phyloP scores from a whole-genome alignment of 2,329 filamentous ascomycete genomes.

The Stenocarpella maydis region DNA sequence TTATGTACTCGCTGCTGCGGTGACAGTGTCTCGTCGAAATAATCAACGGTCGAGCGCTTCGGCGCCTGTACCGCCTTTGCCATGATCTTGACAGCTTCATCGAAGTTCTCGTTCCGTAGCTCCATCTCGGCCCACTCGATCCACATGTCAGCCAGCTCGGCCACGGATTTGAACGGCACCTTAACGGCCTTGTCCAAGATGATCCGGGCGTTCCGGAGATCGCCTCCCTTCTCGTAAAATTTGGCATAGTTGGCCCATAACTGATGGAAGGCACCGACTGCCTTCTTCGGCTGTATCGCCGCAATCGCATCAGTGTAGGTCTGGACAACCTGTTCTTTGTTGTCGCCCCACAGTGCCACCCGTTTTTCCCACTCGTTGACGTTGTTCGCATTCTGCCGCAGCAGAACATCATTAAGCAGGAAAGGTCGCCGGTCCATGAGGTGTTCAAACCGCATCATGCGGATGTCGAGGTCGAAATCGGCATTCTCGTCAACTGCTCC shows the following conservation, averaged over 20 bases:
- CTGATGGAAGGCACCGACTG: slow-evolving; percentile 90
- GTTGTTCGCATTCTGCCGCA: slow-evolving; percentile 96
- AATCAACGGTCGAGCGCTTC: slow-evolving; percentile 97
- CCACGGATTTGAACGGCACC: slow-evolving; percentile 97
- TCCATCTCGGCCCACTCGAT: slow-evolving; percentile 99
- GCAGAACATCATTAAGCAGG: slow-evolving; percentile 91
- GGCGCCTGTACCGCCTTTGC: slow-evolving; percentile 96
- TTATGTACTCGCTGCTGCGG: slow-evolving; percentile 98
- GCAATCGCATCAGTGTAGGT: slow-evolving; percentile 96
- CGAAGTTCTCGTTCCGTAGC: slow-evolving; percentile 93
- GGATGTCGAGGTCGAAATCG: slow-evolving; percentile 93
- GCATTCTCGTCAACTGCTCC: slow-evolving; percentile 81
- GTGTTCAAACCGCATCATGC: slow-evolving; percentile 98
- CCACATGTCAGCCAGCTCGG: slow-evolving; percentile 97
- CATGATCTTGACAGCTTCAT: slow-evolving; percentile 94
- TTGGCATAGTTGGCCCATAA: slow-evolving; percentile 97
- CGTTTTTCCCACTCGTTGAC: slow-evolving; percentile 98
- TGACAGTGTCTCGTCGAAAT: slow-evolving; percentile 93
- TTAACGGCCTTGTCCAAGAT: slow-evolving; percentile 99
- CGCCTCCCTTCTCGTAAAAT: slow-evolving; percentile 90
- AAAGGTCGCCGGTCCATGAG: slow-evolving; percentile 97
- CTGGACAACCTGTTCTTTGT: slow-evolving; percentile 88
- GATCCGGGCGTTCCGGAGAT: slow-evolving; percentile 83
- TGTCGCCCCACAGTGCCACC: slow-evolving; percentile 93
- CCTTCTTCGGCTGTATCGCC: slow-evolving; percentile 92